phyloP scores from a whole-genome alignment of 768 basidiomycete species.

The Phanerochaete sordida region DNA sequence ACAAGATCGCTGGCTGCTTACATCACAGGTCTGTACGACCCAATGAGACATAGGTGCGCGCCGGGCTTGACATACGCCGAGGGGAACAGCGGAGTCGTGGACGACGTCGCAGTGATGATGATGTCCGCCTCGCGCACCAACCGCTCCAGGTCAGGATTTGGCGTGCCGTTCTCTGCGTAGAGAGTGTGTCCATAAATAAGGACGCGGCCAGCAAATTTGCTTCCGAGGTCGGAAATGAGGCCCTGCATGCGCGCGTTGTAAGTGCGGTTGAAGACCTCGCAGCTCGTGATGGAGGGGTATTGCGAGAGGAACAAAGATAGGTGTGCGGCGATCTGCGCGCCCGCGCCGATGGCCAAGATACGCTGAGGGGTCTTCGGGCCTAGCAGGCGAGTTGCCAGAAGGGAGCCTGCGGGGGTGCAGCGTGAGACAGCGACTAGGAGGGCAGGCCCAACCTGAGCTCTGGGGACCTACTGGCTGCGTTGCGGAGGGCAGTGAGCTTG shows the following conservation, averaged over 20 bases:
- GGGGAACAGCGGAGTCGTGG: constrained; percentile 66
- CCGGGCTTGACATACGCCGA: constrained; percentile 57
- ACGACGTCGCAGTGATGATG: constrained; percentile 74
- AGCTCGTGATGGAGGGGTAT: constrained; percentile 49
- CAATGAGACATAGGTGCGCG: constrained; percentile 72
- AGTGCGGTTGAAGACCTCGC: constrained; percentile 65
- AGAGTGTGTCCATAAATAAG: constrained; percentile 11
- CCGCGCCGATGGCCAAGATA: constrained; percentile 70
- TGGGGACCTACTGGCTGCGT: constrained; percentile 65
- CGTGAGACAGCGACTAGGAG: neutral
- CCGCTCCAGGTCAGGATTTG: constrained; percentile 20
- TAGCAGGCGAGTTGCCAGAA: constrained; percentile 60
- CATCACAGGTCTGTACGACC: constrained; percentile 82
- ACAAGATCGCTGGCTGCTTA: constrained; percentile 6
- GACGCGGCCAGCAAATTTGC: constrained; percentile 23
- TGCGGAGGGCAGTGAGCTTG: constrained; percentile 74
- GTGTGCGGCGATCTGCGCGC: constrained; percentile 67
- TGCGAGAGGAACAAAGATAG: constrained; percentile 55
- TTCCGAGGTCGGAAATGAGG: constrained; percentile 32
- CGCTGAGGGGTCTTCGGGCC: constrained; percentile 35
- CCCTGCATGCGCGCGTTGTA: constrained; percentile 41
- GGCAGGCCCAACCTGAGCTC: neutral
- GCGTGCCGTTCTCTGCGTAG: neutral
- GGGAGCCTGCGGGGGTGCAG: constrained; percentile 47
- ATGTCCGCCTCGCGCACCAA: constrained; percentile 49